phyloP scores from a whole-genome alignment of 768 basidiomycete species.

The Suillus lakei region DNA sequence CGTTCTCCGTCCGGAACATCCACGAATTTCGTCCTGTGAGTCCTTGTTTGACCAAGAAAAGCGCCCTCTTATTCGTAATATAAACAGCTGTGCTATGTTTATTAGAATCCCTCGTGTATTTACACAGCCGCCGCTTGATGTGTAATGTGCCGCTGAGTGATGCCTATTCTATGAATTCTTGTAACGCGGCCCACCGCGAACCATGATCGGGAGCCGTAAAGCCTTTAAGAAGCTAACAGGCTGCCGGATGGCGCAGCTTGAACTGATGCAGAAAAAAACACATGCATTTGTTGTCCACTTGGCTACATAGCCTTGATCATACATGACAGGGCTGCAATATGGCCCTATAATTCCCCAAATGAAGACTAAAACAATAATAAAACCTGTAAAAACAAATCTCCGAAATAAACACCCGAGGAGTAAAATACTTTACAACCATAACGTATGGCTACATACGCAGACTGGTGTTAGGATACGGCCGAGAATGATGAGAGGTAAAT shows the following conservation, averaged over 20 bases:
- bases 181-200: conserved; percentile 3
- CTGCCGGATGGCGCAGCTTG: conserved; percentile 9
- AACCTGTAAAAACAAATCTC: conserved; percentile 11
- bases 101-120: conserved; percentile 21
- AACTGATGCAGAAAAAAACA: conserved; percentile 3
- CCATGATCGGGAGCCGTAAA: conserved; percentile 5
- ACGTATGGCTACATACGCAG: conserved; percentile 40
- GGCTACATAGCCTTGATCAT: conserved; percentile 13
- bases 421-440: conserved; percentile 41
- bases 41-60: conserved; percentile 25
- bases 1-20: conserved; percentile 20
- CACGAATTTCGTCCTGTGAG: conserved; percentile 19
- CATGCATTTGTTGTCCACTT: conserved; percentile 9
- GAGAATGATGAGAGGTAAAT: conserved; percentile 4
- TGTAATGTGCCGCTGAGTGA: conserved; percentile 2
- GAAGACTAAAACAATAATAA: conserved; percentile 7
- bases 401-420: conserved; percentile 20
- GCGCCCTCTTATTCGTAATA: conserved; percentile 13
- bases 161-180: conserved; percentile 3
- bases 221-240: neutral
- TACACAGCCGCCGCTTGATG: conserved; percentile 17
- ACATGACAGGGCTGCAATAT: neutral
- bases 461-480: conserved; percentile 24
- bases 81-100: conserved; percentile 26
- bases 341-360: conserved; percentile 5